These are phyloP conservation scores for Zymoseptoria passerinii DNA, from an alignment of 2,329 filamentous ascomycete genomes.

Conservation along the genomic window DNA sequence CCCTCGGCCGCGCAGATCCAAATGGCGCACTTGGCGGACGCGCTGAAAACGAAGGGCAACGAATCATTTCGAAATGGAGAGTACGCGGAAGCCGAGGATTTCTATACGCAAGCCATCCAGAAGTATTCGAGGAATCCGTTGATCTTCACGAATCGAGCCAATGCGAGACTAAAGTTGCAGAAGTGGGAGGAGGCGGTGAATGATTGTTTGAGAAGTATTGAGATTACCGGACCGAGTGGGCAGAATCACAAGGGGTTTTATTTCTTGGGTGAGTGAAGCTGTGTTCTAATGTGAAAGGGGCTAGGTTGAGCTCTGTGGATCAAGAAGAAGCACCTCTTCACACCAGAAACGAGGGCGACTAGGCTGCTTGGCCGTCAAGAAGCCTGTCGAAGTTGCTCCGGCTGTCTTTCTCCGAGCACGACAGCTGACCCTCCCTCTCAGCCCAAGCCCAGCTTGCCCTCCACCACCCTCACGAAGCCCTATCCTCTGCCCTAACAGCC, in stretches of 20 bases:
- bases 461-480: slow-evolving; percentile 62
- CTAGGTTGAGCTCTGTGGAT: too few species aligned
- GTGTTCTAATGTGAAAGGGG: neutral
- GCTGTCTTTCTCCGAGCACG: neutral
- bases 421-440: slow-evolving; percentile 11
- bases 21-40: slow-evolving; percentile 34
- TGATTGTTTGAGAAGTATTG: slow-evolving; percentile 69
- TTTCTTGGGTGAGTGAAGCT: slow-evolving; percentile 48
- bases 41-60: slow-evolving; percentile 50
- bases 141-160: slow-evolving; percentile 83
- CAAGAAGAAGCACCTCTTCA: too few species aligned
- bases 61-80: slow-evolving; percentile 57
- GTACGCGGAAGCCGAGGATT: slow-evolving; percentile 55
- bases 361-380: neutral
- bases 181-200: slow-evolving; percentile 66
- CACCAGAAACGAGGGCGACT: too few species aligned
- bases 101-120: slow-evolving; percentile 67
- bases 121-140: slow-evolving; percentile 68
- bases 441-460: slow-evolving; percentile 75
- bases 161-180: slow-evolving; percentile 66
- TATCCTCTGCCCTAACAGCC: slow-evolving; percentile 60
- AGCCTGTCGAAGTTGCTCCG: neutral
- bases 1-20: neutral
- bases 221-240: slow-evolving; percentile 46
- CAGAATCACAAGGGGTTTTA: slow-evolving; percentile 62